phyloP scores from a whole-genome alignment of 2,329 filamentous ascomycete species.

The Colletotrichum limetticola region DNA sequence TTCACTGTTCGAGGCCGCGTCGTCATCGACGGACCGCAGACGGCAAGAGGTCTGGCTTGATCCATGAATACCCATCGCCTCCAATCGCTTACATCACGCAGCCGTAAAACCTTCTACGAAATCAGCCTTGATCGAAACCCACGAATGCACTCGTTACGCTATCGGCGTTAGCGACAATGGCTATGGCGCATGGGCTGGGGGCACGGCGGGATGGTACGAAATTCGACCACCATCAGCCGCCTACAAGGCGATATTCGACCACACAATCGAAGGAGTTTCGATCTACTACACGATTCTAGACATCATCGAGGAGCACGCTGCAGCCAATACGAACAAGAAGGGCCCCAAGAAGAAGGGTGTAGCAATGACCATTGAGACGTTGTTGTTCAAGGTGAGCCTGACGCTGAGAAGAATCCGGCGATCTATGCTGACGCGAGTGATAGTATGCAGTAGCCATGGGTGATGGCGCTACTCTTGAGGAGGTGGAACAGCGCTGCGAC shows the following conservation, averaged over 20 bases:
- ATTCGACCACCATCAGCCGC: constrained; percentile 64
- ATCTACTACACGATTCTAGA: constrained; percentile 73
- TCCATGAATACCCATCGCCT: no score
- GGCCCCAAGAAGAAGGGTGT: constrained; percentile 44
- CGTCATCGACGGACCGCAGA: constrained; percentile 51
- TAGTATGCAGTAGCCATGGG: constrained; percentile 64
- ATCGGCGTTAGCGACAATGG: constrained; percentile 62
- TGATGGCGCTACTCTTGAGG: constrained; percentile 62
- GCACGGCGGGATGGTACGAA: constrained; percentile 75
- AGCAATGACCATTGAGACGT: constrained; percentile 18
- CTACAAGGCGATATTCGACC: constrained; percentile 66
- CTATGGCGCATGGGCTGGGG: constrained; percentile 73
- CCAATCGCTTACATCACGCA: constrained; percentile 35
- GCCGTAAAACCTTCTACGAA: constrained; percentile 47
- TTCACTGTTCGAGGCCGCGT: constrained; percentile 71
- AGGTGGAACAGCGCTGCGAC: constrained; percentile 57
- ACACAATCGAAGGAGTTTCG: constrained; percentile 71
- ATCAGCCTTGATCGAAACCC: constrained; percentile 63
- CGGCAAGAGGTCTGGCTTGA: constrained; percentile 52
- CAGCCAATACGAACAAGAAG: constrained; percentile 43
- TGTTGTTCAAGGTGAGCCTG: constrained; percentile 48
- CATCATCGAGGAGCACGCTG: constrained; percentile 56
- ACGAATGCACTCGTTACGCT: constrained; percentile 60
- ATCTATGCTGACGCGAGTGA: constrained; percentile 8
- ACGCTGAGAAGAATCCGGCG: neutral